A percentile compares a stretch with the other conserved stretches of the same genome.
phyloP scores from a whole-genome alignment of 305 asterid genomes.

The Fraxinus floribunda region DNA sequence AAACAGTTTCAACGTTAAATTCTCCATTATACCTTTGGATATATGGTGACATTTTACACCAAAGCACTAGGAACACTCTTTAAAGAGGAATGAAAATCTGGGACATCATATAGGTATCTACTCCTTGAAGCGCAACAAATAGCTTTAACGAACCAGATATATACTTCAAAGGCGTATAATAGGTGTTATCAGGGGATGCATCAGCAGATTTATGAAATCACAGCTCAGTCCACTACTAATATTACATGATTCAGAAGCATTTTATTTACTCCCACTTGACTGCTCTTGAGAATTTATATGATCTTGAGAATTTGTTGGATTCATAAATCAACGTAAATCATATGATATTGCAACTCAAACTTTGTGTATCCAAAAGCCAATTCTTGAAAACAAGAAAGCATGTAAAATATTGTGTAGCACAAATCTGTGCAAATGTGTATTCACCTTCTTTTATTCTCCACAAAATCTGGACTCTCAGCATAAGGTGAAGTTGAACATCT shows the following conservation, averaged over 20 bases:
- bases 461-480: slow-evolving; percentile 81
- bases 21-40: neutral
- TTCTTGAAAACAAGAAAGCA: neutral
- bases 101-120: neutral
- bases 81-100: neutral
- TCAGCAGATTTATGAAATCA: neutral
- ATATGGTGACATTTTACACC: neutral
- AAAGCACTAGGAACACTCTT: neutral
- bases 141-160: no score
- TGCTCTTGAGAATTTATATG: neutral
- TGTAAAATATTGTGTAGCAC: neutral
- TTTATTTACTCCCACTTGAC: neutral
- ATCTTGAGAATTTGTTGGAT: neutral
- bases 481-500: slow-evolving; percentile 86
- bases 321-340: neutral
- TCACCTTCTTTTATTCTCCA: slow-evolving; percentile 70
- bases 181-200: neutral
- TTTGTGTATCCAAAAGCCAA: neutral
- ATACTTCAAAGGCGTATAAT: neutral
- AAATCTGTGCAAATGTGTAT: neutral
- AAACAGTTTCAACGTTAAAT: neutral
- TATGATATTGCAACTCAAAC: neutral
- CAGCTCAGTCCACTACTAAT: neutral
- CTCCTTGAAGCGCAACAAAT: neutral
- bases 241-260: neutral